These are phyloP conservation scores for Ophiostoma himal-ulmi DNA, from an alignment of 2,329 filamentous ascomycete species.

Conservation along the genomic window DNA sequence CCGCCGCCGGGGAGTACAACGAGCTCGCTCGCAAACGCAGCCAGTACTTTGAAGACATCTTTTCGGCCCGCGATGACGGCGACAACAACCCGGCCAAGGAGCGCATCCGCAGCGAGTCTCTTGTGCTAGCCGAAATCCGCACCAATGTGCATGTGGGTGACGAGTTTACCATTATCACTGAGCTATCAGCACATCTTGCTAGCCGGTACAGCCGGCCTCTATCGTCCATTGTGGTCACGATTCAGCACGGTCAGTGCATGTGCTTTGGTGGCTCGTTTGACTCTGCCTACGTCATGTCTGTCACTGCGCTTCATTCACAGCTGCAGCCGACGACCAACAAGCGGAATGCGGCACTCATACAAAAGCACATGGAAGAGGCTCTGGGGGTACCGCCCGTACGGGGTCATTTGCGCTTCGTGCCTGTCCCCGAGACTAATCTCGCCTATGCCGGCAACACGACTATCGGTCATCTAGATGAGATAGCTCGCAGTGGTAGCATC, in stretches of 20 bases:
- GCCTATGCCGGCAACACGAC: slow-evolving; percentile 67
- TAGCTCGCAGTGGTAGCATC: slow-evolving; percentile 30
- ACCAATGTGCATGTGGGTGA: slow-evolving; percentile 64
- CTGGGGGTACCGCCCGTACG: slow-evolving; percentile 60
- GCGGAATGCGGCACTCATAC: slow-evolving; percentile 70
- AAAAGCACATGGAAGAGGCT: slow-evolving; percentile 65
- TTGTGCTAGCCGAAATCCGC: slow-evolving; percentile 58
- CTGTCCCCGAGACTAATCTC: slow-evolving; percentile 64
- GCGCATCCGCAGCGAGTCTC: slow-evolving; percentile 43
- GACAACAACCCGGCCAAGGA: slow-evolving; percentile 36
- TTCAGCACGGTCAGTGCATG: slow-evolving; percentile 71
- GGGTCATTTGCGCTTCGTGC: slow-evolving; percentile 67
- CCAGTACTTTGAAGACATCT: slow-evolving; percentile 44
- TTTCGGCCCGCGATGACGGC: slow-evolving; percentile 32
- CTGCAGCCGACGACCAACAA: slow-evolving; percentile 71
- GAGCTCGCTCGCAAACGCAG: slow-evolving; percentile 32
- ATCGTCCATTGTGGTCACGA: slow-evolving; percentile 65
- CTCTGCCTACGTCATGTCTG: slow-evolving; percentile 70
- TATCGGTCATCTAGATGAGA: slow-evolving; percentile 59
- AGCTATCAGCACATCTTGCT: slow-evolving; percentile 67
- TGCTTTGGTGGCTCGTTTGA: slow-evolving; percentile 70
- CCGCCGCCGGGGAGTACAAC: background rate
- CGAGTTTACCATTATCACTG: slow-evolving; percentile 67
- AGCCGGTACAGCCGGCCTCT: slow-evolving; percentile 69
- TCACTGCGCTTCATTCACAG: slow-evolving; percentile 63